phyloP scores from a whole-genome alignment of 1,284 basidiomycete genomes.

The Agaricales sp. region DNA sequence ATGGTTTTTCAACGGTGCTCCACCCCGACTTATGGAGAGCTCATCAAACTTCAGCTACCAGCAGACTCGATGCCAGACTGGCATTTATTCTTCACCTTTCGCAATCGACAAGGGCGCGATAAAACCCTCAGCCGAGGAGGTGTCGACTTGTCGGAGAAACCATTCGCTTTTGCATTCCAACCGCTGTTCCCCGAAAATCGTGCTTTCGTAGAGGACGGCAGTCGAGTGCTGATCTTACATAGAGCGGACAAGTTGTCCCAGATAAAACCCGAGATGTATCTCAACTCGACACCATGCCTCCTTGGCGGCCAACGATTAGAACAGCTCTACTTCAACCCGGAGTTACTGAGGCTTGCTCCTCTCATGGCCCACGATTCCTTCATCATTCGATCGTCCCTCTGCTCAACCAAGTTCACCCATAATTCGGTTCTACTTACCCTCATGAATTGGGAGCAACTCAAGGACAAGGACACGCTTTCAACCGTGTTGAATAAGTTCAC shows the following conservation, averaged over 20 bases:
- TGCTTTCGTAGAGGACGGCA: conserved; percentile 86
- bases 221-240: conserved; percentile 79
- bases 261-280: conserved; percentile 60
- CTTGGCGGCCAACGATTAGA: conserved; percentile 45
- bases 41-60: conserved; percentile 82
- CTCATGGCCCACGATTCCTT: conserved; percentile 67
- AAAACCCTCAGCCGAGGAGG: conserved; percentile 28
- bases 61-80: conserved; percentile 62
- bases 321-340: conserved; percentile 46
- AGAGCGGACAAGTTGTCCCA: conserved; percentile 60
- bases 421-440: conserved; percentile 80
- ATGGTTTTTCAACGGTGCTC: conserved; percentile 83
- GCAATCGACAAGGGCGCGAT: conserved; percentile 59
- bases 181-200: conserved; percentile 76
- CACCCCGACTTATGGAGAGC: conserved; percentile 86
- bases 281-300: conserved; percentile 54
- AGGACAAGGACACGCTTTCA: conserved; percentile 58
- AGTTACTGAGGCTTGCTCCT: conserved; percentile 55
- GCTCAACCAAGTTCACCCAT: conserved; percentile 90
- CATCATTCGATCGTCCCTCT: conserved; percentile 80
- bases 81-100: conserved; percentile 93
- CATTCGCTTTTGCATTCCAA: conserved; percentile 90
- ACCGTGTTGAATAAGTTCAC: conserved; percentile 79
- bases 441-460: conserved; percentile 74
- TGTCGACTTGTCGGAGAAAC: conserved; percentile 45